Percentiles rank a stretch among this genome's conserved stretches.
Conservation (phyloP, 2,329 filamentous ascomycete species). For the Penicillium janthinellum region DNA sequence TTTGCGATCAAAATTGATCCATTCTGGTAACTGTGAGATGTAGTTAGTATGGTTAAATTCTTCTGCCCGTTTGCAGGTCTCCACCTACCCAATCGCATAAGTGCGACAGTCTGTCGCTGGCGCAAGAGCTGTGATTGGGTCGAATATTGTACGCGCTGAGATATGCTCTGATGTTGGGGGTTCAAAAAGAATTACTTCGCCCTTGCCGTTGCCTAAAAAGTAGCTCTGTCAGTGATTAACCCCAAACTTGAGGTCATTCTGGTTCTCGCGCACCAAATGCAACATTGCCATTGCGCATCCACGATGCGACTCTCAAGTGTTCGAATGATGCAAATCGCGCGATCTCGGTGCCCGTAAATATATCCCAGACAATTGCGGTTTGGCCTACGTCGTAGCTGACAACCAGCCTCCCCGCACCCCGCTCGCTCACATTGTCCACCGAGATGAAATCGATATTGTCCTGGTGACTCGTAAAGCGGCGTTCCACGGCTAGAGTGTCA, state of each 20-base stretch:
- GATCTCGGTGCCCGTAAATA: slow-evolving; percentile 86
- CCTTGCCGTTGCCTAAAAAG: slow-evolving; percentile 78
- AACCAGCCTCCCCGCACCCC: slow-evolving; percentile 79
- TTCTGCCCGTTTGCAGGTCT: slow-evolving; percentile 15
- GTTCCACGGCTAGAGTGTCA: slow-evolving; percentile 85
- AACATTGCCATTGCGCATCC: slow-evolving; percentile 97
- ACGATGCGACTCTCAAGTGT: slow-evolving; percentile 77
- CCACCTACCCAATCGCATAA: slow-evolving; percentile 85
- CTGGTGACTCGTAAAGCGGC: slow-evolving; percentile 78
- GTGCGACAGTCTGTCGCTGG: slow-evolving; percentile 88
- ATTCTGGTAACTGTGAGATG: slow-evolving; percentile 76
- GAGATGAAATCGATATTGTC: slow-evolving; percentile 82
- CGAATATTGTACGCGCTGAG: slow-evolving; percentile 87
- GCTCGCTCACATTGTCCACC: slow-evolving; percentile 88
- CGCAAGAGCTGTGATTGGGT: slow-evolving; percentile 90
- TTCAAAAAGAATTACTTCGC: slow-evolving; percentile 92
- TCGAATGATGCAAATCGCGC: slow-evolving; percentile 93
- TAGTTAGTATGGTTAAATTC: slow-evolving; percentile 6
- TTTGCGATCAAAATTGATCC: slow-evolving; percentile 89
- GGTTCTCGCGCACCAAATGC: slow-evolving; percentile 75
- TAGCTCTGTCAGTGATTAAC: slow-evolving; percentile 11
- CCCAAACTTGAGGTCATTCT: not conserved
- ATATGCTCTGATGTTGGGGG: slow-evolving; percentile 90
- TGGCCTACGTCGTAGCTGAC: slow-evolving; percentile 91
- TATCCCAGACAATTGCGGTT: slow-evolving; percentile 95